phyloP scores from a whole-genome alignment of 148 eudicot species.

The Rhododendron henanense region DNA sequence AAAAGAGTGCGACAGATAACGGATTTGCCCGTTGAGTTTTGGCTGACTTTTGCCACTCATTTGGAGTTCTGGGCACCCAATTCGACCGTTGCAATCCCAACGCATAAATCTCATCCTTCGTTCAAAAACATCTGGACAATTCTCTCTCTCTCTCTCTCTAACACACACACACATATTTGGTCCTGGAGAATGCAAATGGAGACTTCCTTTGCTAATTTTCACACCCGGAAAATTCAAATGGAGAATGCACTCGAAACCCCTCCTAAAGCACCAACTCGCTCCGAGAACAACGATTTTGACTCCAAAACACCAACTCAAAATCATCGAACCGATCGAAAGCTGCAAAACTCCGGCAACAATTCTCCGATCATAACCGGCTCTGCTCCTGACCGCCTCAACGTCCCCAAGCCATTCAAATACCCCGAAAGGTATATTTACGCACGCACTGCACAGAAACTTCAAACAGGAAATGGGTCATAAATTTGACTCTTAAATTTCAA shows the following conservation, averaged over 20 bases:
- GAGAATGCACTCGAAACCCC: slow-evolving; percentile 6
- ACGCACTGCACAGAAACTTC: neutral
- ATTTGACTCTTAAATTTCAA: neutral
- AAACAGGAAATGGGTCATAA: neutral
- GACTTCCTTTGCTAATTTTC: neutral
- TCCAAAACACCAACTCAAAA: slow-evolving; percentile 10
- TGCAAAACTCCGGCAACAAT: slow-evolving; percentile 3
- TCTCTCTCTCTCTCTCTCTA: neutral
- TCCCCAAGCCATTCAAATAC: slow-evolving; percentile 40
- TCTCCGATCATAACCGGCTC: slow-evolving; percentile 15
- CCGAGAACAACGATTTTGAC: slow-evolving; percentile 10
- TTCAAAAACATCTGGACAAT: neutral
- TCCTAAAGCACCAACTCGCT: neutral
- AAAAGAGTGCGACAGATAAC: neutral
- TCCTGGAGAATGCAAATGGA: too few species aligned
- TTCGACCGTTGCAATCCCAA: slow-evolving; percentile 1
- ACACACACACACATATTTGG: too few species aligned
- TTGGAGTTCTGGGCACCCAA: neutral
- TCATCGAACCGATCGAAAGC: slow-evolving; percentile 1
- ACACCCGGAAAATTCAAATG: neutral
- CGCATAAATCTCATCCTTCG: neutral
- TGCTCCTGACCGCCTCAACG: slow-evolving; percentile 34
- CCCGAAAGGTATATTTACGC: slow-evolving; percentile 23
- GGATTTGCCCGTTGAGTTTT: neutral
- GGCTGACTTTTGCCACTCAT: neutral